phyloP scores from a whole-genome alignment of 495 filamentous ascomycete genomes.

The Chaetomium cochliodes region DNA sequence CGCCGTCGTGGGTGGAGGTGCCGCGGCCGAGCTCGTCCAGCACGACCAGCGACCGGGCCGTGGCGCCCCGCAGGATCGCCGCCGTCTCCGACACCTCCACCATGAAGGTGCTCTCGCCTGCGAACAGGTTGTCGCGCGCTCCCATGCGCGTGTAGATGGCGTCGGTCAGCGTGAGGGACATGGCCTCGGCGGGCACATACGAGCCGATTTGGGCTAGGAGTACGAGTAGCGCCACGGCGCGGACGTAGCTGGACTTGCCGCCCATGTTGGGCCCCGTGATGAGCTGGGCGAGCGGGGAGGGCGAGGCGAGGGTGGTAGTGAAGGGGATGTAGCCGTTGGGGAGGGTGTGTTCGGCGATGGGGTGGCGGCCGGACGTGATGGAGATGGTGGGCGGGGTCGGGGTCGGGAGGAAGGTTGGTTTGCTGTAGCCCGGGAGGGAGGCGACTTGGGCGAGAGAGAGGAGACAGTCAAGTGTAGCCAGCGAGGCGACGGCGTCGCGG shows the following conservation, averaged over 20 bases:
- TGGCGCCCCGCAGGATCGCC: slow-evolving; percentile 85
- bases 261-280: slow-evolving; percentile 99
- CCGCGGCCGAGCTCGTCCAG: slow-evolving; percentile 95
- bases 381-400: slow-evolving; percentile 65
- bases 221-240: slow-evolving; percentile 83
- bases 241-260: slow-evolving; percentile 92
- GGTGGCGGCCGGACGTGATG: slow-evolving; percentile 80
- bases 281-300: slow-evolving; percentile 69
- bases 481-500: slow-evolving; percentile 80
- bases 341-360: slow-evolving; percentile 92
- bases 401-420: slow-evolving; percentile 66
- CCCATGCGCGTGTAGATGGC: slow-evolving; percentile 97
- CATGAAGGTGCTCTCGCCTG: slow-evolving; percentile 96
- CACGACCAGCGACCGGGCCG: slow-evolving; percentile 75
- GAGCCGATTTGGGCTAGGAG: slow-evolving; percentile 95
- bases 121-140: slow-evolving; percentile 93
- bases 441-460: slow-evolving; percentile 83
- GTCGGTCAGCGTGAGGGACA: slow-evolving; percentile 77
- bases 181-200: slow-evolving; percentile 79
- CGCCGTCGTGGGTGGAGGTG: slow-evolving; percentile 91
- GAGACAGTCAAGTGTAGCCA: slow-evolving; percentile 87
- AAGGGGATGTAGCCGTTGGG: slow-evolving; percentile 91
- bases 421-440: slow-evolving; percentile 81
- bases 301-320: slow-evolving; percentile 64
- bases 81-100: slow-evolving; percentile 91